Conservation (phyloP, 495 filamentous ascomycete genomes). For the Bryoglossum gracile region DNA sequence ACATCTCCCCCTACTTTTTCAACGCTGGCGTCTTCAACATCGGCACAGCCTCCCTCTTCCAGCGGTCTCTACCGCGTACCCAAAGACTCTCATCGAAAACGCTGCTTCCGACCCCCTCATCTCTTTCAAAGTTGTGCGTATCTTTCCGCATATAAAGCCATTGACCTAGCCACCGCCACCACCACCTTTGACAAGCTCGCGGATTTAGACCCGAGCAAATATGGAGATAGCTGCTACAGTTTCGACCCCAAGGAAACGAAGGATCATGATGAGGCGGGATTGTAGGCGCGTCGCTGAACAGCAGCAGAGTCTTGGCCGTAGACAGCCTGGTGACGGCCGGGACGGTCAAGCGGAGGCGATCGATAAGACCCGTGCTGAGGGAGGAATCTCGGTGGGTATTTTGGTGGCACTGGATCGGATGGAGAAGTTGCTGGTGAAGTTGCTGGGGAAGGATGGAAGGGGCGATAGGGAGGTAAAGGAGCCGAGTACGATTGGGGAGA, state of each 20-base stretch:
- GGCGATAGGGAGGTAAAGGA: constrained; percentile 39
- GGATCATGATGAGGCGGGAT: constrained; percentile 94
- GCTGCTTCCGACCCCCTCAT: too few relatives aligned
- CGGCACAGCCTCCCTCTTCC: constrained; percentile 61
- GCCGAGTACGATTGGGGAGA: constrained; percentile 72
- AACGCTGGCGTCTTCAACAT: constrained; percentile 86
- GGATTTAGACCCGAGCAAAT: constrained; percentile 49
- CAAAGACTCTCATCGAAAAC: constrained; percentile 53
- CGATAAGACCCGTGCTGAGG: constrained; percentile 69
- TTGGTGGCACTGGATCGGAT: constrained; percentile 81
- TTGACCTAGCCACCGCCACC: constrained; percentile 72
- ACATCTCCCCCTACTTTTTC: constrained; percentile 97
- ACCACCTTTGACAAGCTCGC: constrained; percentile 64
- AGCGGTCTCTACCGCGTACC: constrained; percentile 72
- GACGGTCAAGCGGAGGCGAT: constrained; percentile 90
- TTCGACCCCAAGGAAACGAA: constrained; percentile 97
- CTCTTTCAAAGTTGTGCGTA: too few relatives aligned
- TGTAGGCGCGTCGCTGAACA: constrained; percentile 75
- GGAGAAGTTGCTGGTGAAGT: constrained; percentile 62
- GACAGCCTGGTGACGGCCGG: constrained; percentile 96
- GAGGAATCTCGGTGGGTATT: constrained; percentile 75
- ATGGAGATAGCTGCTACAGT: constrained; percentile 59
- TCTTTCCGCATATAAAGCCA: constrained; percentile 98
- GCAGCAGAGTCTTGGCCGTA: constrained; percentile 78
- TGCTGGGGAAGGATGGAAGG: too few relatives aligned